A percentile compares a stretch with the other conserved stretches of the same genome.
Evolutionary conservation across 2,329 filamentous ascomycete genomes (phyloP).

Genomic region (Sporothrix brunneoviolacea): DNA sequence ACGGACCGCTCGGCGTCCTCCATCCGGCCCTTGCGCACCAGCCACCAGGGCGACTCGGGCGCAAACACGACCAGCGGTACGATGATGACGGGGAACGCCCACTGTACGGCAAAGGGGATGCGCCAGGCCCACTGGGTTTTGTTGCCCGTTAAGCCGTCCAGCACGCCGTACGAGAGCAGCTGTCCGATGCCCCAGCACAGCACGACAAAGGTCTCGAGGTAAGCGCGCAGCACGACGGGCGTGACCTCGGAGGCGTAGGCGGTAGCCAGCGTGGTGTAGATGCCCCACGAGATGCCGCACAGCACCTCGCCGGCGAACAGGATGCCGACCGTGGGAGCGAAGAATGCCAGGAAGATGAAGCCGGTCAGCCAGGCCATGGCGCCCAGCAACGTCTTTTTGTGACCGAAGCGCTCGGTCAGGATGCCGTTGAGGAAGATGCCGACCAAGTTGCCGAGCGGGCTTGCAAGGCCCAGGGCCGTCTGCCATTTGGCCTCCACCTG

Average conservation of each 20-base stretch:
- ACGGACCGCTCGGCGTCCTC: conserved; percentile 36
- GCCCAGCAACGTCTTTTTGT: conserved; percentile 44
- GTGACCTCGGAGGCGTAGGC: conserved; percentile 39
- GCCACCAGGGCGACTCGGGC: conserved; percentile 32
- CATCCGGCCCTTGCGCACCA: conserved; percentile 34
- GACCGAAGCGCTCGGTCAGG: conserved; percentile 43
- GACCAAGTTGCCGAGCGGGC: conserved; percentile 47
- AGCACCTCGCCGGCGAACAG: conserved; percentile 45
- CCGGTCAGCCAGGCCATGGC: conserved; percentile 39
- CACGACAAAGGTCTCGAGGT: conserved; percentile 38
- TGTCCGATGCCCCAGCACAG: conserved; percentile 35
- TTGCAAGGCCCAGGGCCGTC: conserved; percentile 47
- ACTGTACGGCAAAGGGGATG: conserved; percentile 36
- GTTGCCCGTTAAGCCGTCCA: conserved; percentile 20
- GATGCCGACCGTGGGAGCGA: conserved; percentile 39
- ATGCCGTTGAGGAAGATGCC: conserved; percentile 48
- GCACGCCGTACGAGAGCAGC: conserved; percentile 22
- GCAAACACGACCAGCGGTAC: conserved; percentile 18
- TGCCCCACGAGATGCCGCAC: conserved; percentile 33
- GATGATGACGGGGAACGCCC: conserved; percentile 34
- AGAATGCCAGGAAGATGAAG: conserved; percentile 49
- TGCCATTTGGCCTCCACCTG: conserved; percentile 45
- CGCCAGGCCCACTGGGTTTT: conserved; percentile 21
- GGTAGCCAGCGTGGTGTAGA: conserved; percentile 38
- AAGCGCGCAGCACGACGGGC: conserved; percentile 35